Base-by-base conservation (phyloP, 257 asterid genomes). In the Forsythia viridissima region DNA sequence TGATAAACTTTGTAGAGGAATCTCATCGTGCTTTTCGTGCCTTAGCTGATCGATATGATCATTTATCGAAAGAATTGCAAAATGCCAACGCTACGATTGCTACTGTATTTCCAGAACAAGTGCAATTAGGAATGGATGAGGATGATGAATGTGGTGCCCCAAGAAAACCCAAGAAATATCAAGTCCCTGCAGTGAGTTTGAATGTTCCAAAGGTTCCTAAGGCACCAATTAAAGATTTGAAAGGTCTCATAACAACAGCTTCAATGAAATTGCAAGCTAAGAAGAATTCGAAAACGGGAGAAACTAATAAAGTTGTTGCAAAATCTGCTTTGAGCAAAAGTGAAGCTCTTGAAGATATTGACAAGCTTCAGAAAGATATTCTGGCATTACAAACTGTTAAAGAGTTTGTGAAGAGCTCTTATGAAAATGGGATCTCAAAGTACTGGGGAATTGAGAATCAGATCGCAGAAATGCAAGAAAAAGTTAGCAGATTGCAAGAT, bases 381-480 rank as follows among this genome's bases (percentile, higher is more conserved):
- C 75, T 93, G 0, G 88, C 87, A 0, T 42, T 92, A 81, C 97
- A 95, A 71, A 93, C 98, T 3, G 84, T 88, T 4, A 93, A 93
- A 43, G 99, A 95, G 92, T 91, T 88, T 77, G 97, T 94, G 7
- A 95, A 91, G 84, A 92, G 93, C 87, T 92, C 99, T 6, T 93
- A 95, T 20, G 97, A 95, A 78, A 87, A 78, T 24, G 96, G 94
- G 51, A 84, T 89, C 5, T 81, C 91, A 0, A 93, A 91, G 84
- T 95, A 88, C 20, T 89, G 91, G 89, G 88, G 78, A 30, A 88
- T 95, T 5, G 99, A 95, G 84, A 95, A 88, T 77, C 91, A 92
- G 85, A 89, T 95, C 40, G 48, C 76, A 78, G 98, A 93, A 86
- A 82, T 79, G 87, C 99, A 95, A 76, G 91, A 88, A 13, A 93